Evolutionary conservation across 345 rosid genomes (phyloP).

Genomic region (Laguncularia racemosa): DNA sequence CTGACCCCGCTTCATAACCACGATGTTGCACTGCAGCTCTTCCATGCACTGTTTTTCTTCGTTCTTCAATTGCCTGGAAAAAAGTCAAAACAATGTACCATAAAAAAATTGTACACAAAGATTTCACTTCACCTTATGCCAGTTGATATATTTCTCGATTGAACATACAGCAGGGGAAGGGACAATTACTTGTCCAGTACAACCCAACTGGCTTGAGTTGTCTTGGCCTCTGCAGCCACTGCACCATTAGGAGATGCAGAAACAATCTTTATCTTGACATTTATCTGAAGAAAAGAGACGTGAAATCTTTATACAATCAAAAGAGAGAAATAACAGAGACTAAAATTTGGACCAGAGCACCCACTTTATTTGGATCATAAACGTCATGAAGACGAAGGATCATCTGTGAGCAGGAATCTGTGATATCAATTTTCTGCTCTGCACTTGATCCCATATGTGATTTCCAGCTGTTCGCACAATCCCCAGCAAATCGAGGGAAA

Average conservation of each 20-base stretch:
- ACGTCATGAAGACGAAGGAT: slow-evolving; percentile 97
- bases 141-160: too few relatives aligned
- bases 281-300: slow-evolving; percentile 41
- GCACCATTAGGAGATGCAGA: slow-evolving; percentile 87
- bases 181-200: slow-evolving; percentile 79
- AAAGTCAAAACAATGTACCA: neutral
- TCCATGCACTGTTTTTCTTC: slow-evolving; percentile 94
- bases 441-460: slow-evolving; percentile 53
- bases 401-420: slow-evolving; percentile 95
- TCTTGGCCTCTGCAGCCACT: slow-evolving; percentile 84
- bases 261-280: slow-evolving; percentile 84
- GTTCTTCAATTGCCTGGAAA: slow-evolving; percentile 60
- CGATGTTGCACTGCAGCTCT: slow-evolving; percentile 95
- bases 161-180: neutral
- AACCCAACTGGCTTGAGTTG: slow-evolving; percentile 76
- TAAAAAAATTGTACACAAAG: too few relatives aligned
- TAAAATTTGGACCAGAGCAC: neutral
- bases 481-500: slow-evolving; percentile 88
- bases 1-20: slow-evolving; percentile 85
- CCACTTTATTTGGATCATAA: slow-evolving; percentile 90
- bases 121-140: too few relatives aligned
- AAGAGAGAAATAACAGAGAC: slow-evolving; percentile 5
- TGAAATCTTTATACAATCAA: neutral
- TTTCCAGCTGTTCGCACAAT: slow-evolving; percentile 86
- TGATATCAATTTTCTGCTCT: slow-evolving; percentile 70